Evolutionary conservation across 1,284 basidiomycete species (phyloP), one percentile per base, ranked within the genome.

Genomic region (Hortiboletus rubellus): DNA sequence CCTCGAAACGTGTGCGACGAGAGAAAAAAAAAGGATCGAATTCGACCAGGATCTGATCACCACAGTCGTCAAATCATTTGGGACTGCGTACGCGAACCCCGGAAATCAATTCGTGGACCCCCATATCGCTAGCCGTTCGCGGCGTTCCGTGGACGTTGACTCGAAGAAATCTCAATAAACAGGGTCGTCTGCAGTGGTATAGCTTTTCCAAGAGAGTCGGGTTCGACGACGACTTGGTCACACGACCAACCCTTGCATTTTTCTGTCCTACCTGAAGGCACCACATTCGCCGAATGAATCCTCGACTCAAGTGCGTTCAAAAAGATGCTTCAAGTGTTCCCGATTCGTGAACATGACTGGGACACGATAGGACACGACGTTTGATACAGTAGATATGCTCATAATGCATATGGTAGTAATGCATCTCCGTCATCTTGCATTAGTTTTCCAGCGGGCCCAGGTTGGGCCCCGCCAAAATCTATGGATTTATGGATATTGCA

Each of bases 271-370:
- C 34, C 24, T 8, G 36, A 43, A 18, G 4, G 7, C 24, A 38
- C 12, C 12, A 14, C 17, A 34, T 15, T 42, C n/a, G n/a, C n/a
- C 30, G n/a, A 42, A 18, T 22, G 59, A 22, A 45, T 43, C 15
- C 7, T 18, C 9, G 37, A 40, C 60, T 62, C 63, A 42, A 59
- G 38, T 62, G 59, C 46, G 54, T 34, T 38, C 36, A 7, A 40
- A n/a, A 42, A 30, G 22, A 34, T 8, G 5, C 10, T n/a, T 40
- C 38, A 18, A 18, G 14, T 36, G 2, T 36, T 3, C 7, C 10
- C 8, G 34, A 50, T 24, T 24, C 17, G 9, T 3, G 3, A 7
- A 31, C 30, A 47, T 8, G 15, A 33, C 31, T 15, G 14, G 42
- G 30, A 27, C 27, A 27, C 27, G 27, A 27, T 27, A 27, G 27